phyloP scores from a whole-genome alignment of 169 alveolate genomes.

The Eimeria sp. region DNA sequence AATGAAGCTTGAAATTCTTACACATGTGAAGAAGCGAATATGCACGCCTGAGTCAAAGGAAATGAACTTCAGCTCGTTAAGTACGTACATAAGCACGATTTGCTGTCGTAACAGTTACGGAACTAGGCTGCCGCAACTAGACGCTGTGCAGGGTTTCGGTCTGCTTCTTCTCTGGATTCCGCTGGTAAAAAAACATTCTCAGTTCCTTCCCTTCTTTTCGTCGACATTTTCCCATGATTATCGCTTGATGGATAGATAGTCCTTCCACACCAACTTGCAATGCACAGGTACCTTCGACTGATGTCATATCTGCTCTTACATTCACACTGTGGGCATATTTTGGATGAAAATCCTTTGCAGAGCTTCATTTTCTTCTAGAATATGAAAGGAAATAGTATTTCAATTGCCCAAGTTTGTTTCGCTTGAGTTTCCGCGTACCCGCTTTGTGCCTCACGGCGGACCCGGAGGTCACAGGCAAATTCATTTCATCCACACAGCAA shows the following conservation, averaged over 20 bases:
- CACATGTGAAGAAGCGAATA: neutral
- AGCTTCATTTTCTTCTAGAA: neutral
- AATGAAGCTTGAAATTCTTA: neutral
- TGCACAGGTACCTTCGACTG: neutral
- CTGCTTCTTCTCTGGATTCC: neutral
- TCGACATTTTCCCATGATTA: neutral
- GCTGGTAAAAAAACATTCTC: neutral
- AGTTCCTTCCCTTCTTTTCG: neutral
- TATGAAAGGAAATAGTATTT: neutral
- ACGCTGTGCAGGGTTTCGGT: neutral
- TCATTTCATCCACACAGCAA: neutral
- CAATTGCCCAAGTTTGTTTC: neutral
- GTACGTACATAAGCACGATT: no score
- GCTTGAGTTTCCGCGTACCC: neutral
- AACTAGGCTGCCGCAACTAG: neutral
- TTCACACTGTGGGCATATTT: neutral
- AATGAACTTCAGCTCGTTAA: no score
- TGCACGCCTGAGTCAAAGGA: no score
- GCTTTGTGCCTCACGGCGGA: neutral
- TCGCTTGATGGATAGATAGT: neutral
- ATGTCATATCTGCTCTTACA: neutral
- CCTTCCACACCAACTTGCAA: neutral
- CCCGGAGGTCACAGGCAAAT: neutral
- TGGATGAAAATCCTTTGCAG: neutral
- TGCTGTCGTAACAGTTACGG: neutral